These are phyloP conservation scores for Aurantiochytrium sp. DNA, from an alignment of 108 stramenopile genomes.

Conservation along the genomic window DNA sequence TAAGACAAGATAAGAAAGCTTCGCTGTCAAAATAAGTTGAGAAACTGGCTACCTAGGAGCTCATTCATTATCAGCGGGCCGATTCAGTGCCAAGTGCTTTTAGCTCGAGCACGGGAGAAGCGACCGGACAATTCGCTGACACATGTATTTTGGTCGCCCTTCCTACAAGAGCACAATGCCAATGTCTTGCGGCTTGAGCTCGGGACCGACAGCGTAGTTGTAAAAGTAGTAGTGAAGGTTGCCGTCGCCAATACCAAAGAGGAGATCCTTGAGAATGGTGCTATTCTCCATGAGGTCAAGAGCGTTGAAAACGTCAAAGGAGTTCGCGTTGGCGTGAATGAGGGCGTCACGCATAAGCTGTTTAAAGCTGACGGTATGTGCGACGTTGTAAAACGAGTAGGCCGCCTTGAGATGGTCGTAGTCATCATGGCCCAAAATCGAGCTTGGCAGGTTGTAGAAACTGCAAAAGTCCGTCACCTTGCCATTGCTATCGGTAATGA, in stretches of 20 bases:
- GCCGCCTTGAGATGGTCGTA: slow-evolving; percentile 78
- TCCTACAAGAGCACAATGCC: slow-evolving; percentile 85
- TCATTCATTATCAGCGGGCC: no score
- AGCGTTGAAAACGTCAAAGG: slow-evolving; percentile 95
- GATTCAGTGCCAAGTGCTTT: no score
- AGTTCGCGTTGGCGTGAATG: slow-evolving; percentile 69
- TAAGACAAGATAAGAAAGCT: no score
- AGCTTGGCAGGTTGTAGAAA: slow-evolving; percentile 88
- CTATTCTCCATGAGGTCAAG: slow-evolving; percentile 95
- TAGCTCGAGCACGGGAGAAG: no score
- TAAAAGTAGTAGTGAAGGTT: slow-evolving; percentile 97
- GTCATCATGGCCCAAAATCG: slow-evolving; percentile 67
- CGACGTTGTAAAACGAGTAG: slow-evolving; percentile 96
- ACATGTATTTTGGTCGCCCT: no score
- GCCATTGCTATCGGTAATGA: slow-evolving; percentile 44
- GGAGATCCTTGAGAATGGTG: slow-evolving; percentile 71
- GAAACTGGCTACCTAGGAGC: no score
- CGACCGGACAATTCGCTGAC: no score
- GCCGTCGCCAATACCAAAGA: slow-evolving; percentile 97
- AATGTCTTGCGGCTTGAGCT: slow-evolving; percentile 74
- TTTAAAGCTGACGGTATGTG: slow-evolving; percentile 63
- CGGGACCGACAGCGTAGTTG: slow-evolving; percentile 74
- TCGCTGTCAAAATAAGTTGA: no score
- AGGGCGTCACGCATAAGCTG: slow-evolving; percentile 89
- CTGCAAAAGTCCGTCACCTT: slow-evolving; percentile 71